These are phyloP conservation scores for Isoetes engelmannii DNA, from an alignment of 83 land plant species.

Conservation along the genomic window DNA sequence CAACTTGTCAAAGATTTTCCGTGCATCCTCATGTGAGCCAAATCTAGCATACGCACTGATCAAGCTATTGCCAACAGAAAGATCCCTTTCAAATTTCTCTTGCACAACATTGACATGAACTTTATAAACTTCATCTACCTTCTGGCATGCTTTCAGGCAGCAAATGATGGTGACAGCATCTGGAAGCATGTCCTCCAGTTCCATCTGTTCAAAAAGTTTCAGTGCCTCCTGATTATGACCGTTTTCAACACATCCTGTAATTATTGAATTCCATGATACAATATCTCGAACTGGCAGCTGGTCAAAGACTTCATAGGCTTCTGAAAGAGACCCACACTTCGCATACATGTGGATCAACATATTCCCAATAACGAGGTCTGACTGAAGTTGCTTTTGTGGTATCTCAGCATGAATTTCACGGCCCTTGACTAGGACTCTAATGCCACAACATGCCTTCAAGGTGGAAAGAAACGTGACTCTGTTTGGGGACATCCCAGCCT, in stretches of 20 bases:
- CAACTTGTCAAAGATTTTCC: not conserved
- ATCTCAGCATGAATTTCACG: not conserved
- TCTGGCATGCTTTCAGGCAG: no score
- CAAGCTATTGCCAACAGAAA: slow-evolving; percentile 5
- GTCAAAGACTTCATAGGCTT: slow-evolving; percentile 6
- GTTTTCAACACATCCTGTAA: not conserved
- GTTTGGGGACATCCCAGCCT: not conserved
- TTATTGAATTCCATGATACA: no score
- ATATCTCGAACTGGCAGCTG: not conserved
- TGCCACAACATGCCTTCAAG: slow-evolving; percentile 11
- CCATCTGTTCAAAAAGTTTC: not conserved
- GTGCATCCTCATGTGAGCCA: not conserved
- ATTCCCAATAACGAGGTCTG: not conserved
- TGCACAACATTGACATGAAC: not conserved
- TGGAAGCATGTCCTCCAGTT: not conserved
- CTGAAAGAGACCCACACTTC: not conserved
- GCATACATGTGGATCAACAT: not conserved
- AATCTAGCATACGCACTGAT: slow-evolving; percentile 12
- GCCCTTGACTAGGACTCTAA: not conserved
- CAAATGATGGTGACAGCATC: not conserved
- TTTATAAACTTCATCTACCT: no score
- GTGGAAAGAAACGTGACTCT: not conserved
- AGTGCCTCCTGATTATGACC: not conserved
- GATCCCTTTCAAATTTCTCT: not conserved
- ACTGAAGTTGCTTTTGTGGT: not conserved